Percentiles rank a stretch among this genome's conserved stretches.
Evolutionary conservation across 345 rosid species (phyloP).

Genomic region (Pistacia vera): DNA sequence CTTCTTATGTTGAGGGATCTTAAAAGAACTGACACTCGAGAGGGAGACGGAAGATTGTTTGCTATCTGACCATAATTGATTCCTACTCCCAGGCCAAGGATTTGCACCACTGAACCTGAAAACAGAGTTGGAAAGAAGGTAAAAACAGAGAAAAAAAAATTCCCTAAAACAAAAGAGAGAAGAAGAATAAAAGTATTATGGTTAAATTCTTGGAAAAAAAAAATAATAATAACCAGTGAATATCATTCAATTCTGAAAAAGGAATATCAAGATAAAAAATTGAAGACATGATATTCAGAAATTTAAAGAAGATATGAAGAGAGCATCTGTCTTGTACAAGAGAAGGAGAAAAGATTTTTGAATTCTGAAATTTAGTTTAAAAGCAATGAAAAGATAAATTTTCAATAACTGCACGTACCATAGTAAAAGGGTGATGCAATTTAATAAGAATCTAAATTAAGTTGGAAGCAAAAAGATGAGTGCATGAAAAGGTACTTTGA

Average conservation of each 20-base stretch:
- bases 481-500: too few species aligned
- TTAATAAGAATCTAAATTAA: too few species aligned
- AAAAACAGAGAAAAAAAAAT: not conserved
- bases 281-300: not conserved
- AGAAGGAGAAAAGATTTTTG: not conserved
- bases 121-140: not conserved
- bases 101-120: conserved; percentile 25
- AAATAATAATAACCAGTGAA: not conserved
- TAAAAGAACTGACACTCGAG: conserved; percentile 60
- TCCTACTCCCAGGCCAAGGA: conserved; percentile 50
- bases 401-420: too few species aligned
- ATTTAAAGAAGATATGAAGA: not conserved
- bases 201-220: too few species aligned
- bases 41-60: conserved; percentile 79
- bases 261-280: not conserved
- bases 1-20: conserved; percentile 65
- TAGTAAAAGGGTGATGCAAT: too few species aligned
- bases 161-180: not conserved
- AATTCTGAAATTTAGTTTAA: not conserved
- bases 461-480: too few species aligned
- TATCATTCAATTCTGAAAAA: not conserved
- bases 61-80: conserved; percentile 95
- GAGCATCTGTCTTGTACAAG: not conserved
- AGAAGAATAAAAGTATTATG: not conserved
- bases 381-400: too few species aligned